Conservation (phyloP, 306 rosid genomes). For the Echinosophora koreensis region DNA sequence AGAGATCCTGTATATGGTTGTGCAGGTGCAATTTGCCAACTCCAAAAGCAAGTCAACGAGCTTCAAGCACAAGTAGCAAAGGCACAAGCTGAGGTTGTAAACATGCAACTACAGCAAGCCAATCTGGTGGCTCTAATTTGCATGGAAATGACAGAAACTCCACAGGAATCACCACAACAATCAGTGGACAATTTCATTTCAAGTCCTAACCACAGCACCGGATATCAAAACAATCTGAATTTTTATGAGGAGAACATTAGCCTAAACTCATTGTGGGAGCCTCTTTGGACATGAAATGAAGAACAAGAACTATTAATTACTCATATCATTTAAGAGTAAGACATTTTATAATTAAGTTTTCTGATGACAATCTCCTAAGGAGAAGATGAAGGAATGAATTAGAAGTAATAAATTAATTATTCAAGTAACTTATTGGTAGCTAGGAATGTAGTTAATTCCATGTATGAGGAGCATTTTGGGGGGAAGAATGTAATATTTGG, state of each 20-base stretch:
- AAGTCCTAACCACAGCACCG: constrained; percentile 43
- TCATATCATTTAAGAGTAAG: neutral
- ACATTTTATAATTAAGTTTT: constrained; percentile 16
- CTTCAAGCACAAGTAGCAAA: constrained; percentile 93
- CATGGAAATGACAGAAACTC: constrained; percentile 78
- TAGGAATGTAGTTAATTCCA: constrained; percentile 35
- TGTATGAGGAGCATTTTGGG: constrained; percentile 33
- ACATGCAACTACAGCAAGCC: constrained; percentile 85
- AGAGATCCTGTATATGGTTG: constrained; percentile 90
- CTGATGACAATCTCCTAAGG: constrained; percentile 70
- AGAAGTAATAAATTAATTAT: constrained; percentile 31
- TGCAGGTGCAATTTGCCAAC: constrained; percentile 91
- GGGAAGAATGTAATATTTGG: constrained; percentile 21
- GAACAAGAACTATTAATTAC: constrained; percentile 21
- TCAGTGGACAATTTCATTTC: constrained; percentile 57
- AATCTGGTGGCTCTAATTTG: constrained; percentile 78
- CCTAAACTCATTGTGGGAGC: constrained; percentile 69
- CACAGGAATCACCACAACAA: constrained; percentile 62
- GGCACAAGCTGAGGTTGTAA: constrained; percentile 83
- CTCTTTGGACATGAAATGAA: constrained; percentile 80
- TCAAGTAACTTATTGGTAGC: constrained; percentile 26
- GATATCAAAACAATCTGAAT: constrained; percentile 53
- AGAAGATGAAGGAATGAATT: constrained; percentile 53
- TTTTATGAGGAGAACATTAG: constrained; percentile 64
- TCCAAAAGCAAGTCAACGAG: constrained; percentile 81